Base-by-base conservation (phyloP, 1,139 yeast species). In the Geotrichum restrictum region DNA sequence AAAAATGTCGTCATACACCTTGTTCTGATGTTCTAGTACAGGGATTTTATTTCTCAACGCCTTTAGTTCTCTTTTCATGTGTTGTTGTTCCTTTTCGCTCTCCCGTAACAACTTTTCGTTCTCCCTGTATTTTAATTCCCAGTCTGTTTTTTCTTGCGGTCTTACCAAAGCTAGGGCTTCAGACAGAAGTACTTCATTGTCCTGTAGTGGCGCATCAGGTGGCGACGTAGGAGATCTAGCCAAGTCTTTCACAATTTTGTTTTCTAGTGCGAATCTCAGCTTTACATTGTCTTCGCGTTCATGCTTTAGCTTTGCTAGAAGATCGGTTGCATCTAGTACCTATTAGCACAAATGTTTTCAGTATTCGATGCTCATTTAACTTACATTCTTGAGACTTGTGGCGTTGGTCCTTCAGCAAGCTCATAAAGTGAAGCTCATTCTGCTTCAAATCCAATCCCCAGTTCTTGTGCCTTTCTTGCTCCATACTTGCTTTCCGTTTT, bases 401-500 rank as follows among this genome's bases (percentile, higher is more conserved):
- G 13, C 45, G 53, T 42, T 40, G 49, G 13, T n/a, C n/a, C 3
- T 46, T 41, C 24, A 43, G n/a, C 4, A 50, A 8, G 18, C 40
- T 39, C 42, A 45, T 41, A 13, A 50, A 21, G 34, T 50, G 49
- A 16, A 39, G 32, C 39, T 50, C 53, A 19, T 29, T 24, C 27
- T 50, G 49, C 8, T 34, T 40, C 19, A 32, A 34, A 4, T 38
- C 43, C n/a, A 18, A 34, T 24, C 13, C 45, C 48, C 48, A 50
- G 38, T 50, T 39, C 27, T 50, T 45, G 45, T 50, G 45, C 40
- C 45, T 49, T 19, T 44, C 49, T 45, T 50, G 32, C 24, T 50
- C 53, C 53, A 50, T 50, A 43, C 24, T 40, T 24, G 31, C 29
- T 24, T 24, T 24, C 29, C 5, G 29, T 5, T 24, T 8, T 24